A percentile compares a stretch with the other conserved stretches of the same genome.
Conservation (phyloP, 768 basidiomycete genomes). For the Lentinus brumalis region DNA sequence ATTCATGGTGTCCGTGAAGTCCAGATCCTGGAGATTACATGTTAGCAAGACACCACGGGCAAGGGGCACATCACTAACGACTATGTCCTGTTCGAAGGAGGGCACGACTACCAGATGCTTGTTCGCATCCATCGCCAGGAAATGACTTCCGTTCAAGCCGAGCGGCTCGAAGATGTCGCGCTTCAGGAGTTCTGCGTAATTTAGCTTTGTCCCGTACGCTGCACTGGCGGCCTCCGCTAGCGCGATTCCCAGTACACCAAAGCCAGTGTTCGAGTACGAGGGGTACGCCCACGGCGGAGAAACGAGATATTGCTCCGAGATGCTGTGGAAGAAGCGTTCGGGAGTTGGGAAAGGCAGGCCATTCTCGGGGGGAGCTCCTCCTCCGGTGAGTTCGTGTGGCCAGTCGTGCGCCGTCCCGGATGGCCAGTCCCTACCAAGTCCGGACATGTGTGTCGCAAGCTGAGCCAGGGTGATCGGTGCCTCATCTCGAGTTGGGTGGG, state of each 20-base stretch:
- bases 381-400: slow-evolving; percentile 38
- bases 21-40: slow-evolving; percentile 34
- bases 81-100: slow-evolving; percentile 35
- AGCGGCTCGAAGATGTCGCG: slow-evolving; percentile 54
- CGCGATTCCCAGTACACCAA: slow-evolving; percentile 36
- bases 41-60: neutral
- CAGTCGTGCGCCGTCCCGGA: slow-evolving; percentile 38
- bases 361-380: slow-evolving; percentile 32
- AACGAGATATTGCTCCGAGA: slow-evolving; percentile 41
- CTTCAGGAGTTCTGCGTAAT: slow-evolving; percentile 44
- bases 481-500: neutral
- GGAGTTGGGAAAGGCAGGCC: slow-evolving; percentile 35
- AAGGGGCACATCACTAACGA: no score
- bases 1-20: slow-evolving; percentile 42
- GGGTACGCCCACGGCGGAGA: slow-evolving; percentile 47
- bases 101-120: slow-evolving; percentile 43
- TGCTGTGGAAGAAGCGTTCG: slow-evolving; percentile 36
- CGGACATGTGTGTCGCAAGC: slow-evolving; percentile 35
- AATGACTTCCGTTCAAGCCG: slow-evolving; percentile 47
- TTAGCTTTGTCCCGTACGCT: neutral
- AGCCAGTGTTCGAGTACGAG: slow-evolving; percentile 44
- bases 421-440: slow-evolving; percentile 40
- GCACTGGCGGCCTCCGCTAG: slow-evolving; percentile 35
- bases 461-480: slow-evolving; percentile 30
- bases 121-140: slow-evolving; percentile 39